Conservation (phyloP, 345 rosid genomes). For the Populus simonii region DNA sequence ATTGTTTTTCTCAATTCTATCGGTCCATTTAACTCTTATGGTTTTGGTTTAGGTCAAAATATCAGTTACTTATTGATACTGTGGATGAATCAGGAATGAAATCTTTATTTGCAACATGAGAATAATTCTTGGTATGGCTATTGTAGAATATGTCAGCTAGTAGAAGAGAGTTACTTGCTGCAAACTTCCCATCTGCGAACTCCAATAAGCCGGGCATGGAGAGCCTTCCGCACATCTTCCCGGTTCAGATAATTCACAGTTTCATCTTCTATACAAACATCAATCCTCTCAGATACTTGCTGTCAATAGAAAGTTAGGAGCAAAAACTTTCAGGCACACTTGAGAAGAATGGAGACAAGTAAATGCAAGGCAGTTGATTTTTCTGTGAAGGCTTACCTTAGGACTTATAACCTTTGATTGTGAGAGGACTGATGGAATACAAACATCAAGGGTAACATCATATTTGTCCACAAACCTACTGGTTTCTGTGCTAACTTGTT, state of each 20-base stretch:
- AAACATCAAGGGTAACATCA: constrained; percentile 90
- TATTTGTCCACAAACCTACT: constrained; percentile 88
- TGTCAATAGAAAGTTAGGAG: neutral
- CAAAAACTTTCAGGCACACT: neutral
- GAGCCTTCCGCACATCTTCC: constrained; percentile 80
- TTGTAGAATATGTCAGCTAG: neutral
- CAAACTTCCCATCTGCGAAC: constrained; percentile 80
- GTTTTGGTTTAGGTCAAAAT: neutral
- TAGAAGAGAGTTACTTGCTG: constrained; percentile 65
- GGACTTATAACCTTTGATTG: constrained; percentile 80
- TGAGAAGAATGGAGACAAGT: neutral
- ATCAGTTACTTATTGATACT: no score
- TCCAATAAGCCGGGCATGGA: constrained; percentile 86
- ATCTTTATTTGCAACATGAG: no score
- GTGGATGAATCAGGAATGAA: no score
- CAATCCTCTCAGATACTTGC: constrained; percentile 37
- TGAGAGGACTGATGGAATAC: constrained; percentile 74
- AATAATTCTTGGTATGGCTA: neutral
- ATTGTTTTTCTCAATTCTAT: neutral
- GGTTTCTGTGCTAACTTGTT: constrained; percentile 70
- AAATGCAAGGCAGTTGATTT: neutral
- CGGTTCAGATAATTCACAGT: constrained; percentile 76
- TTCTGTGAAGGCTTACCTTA: constrained; percentile 41
- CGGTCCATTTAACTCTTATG: neutral
- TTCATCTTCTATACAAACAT: constrained; percentile 95